phyloP scores from a whole-genome alignment of 768 basidiomycete genomes.

The Rhizopogon vesiculosus region DNA sequence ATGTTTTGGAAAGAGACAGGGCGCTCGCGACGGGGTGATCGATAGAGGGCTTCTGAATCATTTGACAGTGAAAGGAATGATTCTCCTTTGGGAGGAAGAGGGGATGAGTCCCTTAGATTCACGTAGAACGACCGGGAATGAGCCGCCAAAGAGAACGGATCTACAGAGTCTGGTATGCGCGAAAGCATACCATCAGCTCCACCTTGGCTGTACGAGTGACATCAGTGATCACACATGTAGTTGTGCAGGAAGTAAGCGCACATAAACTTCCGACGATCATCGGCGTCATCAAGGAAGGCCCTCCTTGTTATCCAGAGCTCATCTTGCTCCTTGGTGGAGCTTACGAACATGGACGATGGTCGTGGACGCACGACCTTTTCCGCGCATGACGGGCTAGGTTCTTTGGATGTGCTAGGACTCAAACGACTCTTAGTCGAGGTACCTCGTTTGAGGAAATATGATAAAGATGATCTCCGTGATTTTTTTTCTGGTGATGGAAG shows the following conservation, averaged over 20 bases:
- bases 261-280: slow-evolving; percentile 4
- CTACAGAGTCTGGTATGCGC: slow-evolving; percentile 16
- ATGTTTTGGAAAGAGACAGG: slow-evolving; percentile 28
- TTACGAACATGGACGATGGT: slow-evolving; percentile 13
- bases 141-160: slow-evolving; percentile 37
- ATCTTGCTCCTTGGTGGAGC: slow-evolving; percentile 6
- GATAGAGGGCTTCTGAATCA: slow-evolving; percentile 19
- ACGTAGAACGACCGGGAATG: slow-evolving; percentile 42
- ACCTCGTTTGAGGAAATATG: slow-evolving; percentile 8
- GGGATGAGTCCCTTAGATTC: slow-evolving; percentile 28
- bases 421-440: slow-evolving; percentile 1
- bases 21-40: slow-evolving; percentile 21
- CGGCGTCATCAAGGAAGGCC: background rate
- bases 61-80: slow-evolving; percentile 39
- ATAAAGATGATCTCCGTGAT: slow-evolving; percentile 3
- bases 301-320: slow-evolving; percentile 6
- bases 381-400: background rate
- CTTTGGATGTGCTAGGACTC: slow-evolving; percentile 1
- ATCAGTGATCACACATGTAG: background rate
- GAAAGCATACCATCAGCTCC: background rate
- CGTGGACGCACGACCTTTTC: slow-evolving; percentile 3
- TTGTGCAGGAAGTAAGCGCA: slow-evolving; percentile 7
- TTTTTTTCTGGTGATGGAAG: slow-evolving; percentile 3
- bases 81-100: slow-evolving; percentile 27
- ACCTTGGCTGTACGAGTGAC: slow-evolving; percentile 5